These are phyloP conservation scores for Rhodotorula paludigena DNA, from an alignment of 768 basidiomycete genomes.

Conservation along the genomic window DNA sequence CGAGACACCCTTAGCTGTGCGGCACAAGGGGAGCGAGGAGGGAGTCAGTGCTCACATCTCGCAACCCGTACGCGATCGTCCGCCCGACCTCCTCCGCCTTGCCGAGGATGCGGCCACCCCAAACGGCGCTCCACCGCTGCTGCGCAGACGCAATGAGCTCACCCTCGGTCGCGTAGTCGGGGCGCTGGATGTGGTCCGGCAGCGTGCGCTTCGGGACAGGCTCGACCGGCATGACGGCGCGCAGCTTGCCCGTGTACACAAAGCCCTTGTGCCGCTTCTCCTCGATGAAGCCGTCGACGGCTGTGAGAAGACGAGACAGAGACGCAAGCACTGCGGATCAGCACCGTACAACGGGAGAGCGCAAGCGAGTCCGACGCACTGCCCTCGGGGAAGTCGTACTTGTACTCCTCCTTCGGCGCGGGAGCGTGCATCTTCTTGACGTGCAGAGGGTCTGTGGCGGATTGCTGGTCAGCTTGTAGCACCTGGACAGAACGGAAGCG, in stretches of 20 bases:
- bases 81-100: slow-evolving; percentile 25
- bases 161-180: slow-evolving; percentile 74
- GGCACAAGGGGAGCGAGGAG: slow-evolving; percentile 7
- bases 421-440: slow-evolving; percentile 11
- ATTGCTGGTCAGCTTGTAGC: neutral
- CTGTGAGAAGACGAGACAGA: slow-evolving; percentile 7
- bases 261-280: too few species aligned
- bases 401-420: neutral
- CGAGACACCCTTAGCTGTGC: slow-evolving; percentile 30
- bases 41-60: neutral
- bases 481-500: neutral
- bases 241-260: slow-evolving; percentile 46
- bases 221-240: slow-evolving; percentile 53
- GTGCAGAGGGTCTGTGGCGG: slow-evolving; percentile 24
- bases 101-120: slow-evolving; percentile 6
- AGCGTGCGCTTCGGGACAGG: slow-evolving; percentile 67
- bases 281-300: slow-evolving; percentile 33
- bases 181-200: slow-evolving; percentile 75
- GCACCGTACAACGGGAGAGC: too few species aligned
- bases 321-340: too few species aligned
- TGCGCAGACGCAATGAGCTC: neutral
- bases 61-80: slow-evolving; percentile 5
- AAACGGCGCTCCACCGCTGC: slow-evolving; percentile 1
- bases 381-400: slow-evolving; percentile 14
- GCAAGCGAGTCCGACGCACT: slow-evolving; percentile 15